Conservation (phyloP, 1,284 basidiomycete genomes). For the Ganoderma boninense region DNA sequence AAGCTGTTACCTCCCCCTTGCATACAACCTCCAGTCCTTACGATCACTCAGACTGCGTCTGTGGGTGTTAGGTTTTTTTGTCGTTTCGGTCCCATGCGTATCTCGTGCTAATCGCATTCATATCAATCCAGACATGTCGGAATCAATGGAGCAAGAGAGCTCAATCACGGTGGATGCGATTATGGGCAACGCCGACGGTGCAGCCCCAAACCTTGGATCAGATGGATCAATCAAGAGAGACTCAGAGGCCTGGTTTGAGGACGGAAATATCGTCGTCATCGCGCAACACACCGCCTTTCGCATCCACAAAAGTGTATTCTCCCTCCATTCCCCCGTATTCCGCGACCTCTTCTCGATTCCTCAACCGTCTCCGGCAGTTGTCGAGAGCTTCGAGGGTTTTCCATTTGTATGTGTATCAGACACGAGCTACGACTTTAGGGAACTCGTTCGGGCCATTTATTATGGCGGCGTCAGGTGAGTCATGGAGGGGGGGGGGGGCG, state of each 20-base stretch:
- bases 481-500: no score
- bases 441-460: conserved; percentile 12
- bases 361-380: background rate
- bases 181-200: background rate
- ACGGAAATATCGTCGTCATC: conserved; percentile 13
- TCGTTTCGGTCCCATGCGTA: no score
- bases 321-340: conserved; percentile 7
- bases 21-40: no score
- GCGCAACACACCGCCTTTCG: background rate
- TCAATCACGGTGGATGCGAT: background rate
- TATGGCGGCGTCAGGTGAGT: conserved; percentile 5
- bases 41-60: no score
- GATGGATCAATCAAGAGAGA: background rate
- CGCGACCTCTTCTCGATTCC: conserved; percentile 8
- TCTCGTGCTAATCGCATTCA: no score
- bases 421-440: conserved; percentile 11
- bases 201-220: background rate
- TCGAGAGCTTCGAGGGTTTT: background rate
- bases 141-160: background rate
- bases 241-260: conserved; percentile 8
- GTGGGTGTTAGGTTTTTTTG: no score
- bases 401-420: conserved; percentile 4
- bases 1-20: no score
- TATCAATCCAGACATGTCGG: background rate
- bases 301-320: conserved; percentile 3